These are phyloP conservation scores for Exophiala calicioides DNA, from an alignment of 2,329 filamentous ascomycete genomes.

Conservation along the genomic window DNA sequence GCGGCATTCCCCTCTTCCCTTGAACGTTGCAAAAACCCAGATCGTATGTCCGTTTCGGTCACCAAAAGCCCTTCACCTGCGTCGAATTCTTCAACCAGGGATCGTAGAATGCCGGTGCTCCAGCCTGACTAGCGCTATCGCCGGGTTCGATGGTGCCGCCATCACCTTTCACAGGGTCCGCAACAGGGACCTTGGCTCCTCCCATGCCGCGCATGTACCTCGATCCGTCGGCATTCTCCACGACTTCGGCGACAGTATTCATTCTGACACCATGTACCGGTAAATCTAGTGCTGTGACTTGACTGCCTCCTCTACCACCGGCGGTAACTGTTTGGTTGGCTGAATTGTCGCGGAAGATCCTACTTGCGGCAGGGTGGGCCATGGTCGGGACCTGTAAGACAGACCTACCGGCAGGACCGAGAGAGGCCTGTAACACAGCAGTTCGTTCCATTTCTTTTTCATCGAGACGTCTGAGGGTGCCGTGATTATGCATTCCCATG, in stretches of 20 bases:
- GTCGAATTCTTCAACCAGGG: neutral
- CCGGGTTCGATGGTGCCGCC: conserved; percentile 23
- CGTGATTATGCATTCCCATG: conserved; percentile 35
- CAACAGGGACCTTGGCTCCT: conserved; percentile 26
- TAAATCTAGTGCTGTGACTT: neutral
- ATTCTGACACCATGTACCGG: conserved; percentile 24
- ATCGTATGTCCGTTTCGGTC: no score
- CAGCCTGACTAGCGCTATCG: conserved; percentile 31
- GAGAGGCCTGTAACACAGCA: conserved; percentile 6
- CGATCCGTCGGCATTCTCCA: conserved; percentile 16
- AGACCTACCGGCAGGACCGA: conserved; percentile 8
- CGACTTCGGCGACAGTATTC: conserved; percentile 23
- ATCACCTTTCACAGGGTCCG: conserved; percentile 1
- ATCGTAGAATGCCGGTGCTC: conserved; percentile 1
- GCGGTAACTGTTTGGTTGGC: conserved; percentile 4
- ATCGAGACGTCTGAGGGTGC: conserved; percentile 21
- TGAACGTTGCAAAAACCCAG: no score
- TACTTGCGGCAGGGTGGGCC: no score
- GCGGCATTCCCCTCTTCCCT: no score
- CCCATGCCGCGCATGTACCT: conserved; percentile 25
- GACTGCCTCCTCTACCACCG: conserved; percentile 1
- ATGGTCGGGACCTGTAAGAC: conserved; percentile 7
- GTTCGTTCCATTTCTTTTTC: conserved; percentile 5
- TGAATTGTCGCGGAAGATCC: neutral
- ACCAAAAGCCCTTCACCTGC: conserved; percentile 5